Conservation (phyloP, 345 rosid genomes). For the Cardiospermum halicacabum region DNA sequence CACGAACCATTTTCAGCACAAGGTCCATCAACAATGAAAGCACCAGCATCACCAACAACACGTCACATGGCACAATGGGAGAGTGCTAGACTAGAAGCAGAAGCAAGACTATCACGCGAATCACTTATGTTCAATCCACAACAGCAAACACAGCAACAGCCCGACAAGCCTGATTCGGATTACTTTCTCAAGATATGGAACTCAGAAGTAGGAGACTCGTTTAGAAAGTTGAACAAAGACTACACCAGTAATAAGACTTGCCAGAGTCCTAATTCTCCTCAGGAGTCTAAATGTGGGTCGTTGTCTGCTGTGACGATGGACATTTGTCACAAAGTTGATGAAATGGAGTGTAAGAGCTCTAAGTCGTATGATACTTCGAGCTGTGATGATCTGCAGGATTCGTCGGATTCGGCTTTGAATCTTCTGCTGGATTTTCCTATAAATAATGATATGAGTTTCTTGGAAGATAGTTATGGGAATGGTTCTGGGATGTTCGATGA, state of each 20-base stretch:
- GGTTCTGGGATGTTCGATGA: conserved; percentile 25
- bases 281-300: conserved; percentile 54
- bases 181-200: conserved; percentile 84
- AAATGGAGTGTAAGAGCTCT: conserved; percentile 44
- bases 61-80: conserved; percentile 99
- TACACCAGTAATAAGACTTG: conserved; percentile 30
- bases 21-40: conserved; percentile 35
- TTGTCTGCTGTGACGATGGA: conserved; percentile 38
- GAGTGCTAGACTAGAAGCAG: conserved; percentile 96
- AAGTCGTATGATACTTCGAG: conserved; percentile 45
- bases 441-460: conserved; percentile 90
- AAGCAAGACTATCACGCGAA: conserved; percentile 79
- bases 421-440: conserved; percentile 85
- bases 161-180: conserved; percentile 42
- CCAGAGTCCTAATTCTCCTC: conserved; percentile 55
- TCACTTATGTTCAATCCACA: conserved; percentile 47
- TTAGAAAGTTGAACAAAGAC: conserved; percentile 40
- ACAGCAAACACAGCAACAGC: conserved; percentile 23
- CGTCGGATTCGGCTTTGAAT: conserved; percentile 75
- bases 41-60: conserved; percentile 58
- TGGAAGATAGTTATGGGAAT: conserved; percentile 45
- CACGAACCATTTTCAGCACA: conserved; percentile 55
- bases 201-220: conserved; percentile 82
- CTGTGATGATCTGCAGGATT: conserved; percentile 55
- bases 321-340: conserved; percentile 25